Evolutionary conservation across 495 filamentous ascomycete species (phyloP).

Genomic region (Neurospora terricola): DNA sequence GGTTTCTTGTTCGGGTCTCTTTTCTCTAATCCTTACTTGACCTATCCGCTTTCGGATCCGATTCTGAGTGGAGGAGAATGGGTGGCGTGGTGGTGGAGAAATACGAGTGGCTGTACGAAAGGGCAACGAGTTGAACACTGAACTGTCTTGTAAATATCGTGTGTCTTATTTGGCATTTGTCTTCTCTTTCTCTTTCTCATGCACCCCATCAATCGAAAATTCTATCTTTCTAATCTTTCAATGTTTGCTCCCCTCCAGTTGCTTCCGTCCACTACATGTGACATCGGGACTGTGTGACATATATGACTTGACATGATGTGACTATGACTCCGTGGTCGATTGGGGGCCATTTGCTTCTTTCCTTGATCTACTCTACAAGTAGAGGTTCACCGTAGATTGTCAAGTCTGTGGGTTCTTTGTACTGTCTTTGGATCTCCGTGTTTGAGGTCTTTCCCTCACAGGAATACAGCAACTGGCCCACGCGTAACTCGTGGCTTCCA

Average conservation of each 20-base stretch:
- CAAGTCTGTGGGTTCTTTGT: neutral
- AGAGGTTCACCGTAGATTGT: neutral
- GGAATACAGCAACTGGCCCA: neutral
- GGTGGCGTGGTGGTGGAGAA: neutral
- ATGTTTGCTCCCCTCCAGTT: neutral
- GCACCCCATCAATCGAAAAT: neutral
- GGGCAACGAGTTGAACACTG: neutral
- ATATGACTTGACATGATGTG: neutral
- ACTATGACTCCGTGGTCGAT: neutral
- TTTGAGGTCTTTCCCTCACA: neutral
- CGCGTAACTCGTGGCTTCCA: neutral
- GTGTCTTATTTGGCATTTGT: neutral
- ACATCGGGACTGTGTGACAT: neutral
- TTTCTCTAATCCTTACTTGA: no score
- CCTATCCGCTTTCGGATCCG: neutral
- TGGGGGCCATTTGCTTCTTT: neutral
- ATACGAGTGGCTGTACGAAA: neutral
- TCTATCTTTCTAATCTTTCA: neutral
- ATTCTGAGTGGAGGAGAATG: neutral
- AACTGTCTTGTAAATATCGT: neutral
- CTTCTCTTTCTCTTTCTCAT: neutral
- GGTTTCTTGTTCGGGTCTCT: neutral
- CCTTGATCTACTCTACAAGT: neutral
- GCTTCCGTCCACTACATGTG: neutral
- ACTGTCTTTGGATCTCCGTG: neutral